Conservation (phyloP, 345 rosid species). For the Arabidopsis arenosa region DNA sequence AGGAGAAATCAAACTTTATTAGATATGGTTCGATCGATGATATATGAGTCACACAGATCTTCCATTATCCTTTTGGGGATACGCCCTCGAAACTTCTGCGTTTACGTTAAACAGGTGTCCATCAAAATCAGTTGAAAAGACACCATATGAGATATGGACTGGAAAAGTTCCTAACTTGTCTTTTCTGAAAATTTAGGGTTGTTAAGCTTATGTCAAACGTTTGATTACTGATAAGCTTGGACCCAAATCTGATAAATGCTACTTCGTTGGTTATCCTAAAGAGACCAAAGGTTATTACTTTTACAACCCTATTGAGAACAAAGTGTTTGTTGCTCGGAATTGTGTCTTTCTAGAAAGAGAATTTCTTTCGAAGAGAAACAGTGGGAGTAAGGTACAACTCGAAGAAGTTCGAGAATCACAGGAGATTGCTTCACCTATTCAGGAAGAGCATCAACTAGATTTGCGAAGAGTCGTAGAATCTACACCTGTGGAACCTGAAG, state of each 20-base stretch:
- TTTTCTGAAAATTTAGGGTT: neutral
- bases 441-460: neutral
- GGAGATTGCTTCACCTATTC: neutral
- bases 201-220: neutral
- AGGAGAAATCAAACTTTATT: neutral
- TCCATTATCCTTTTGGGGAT: neutral
- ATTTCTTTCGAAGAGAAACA: neutral
- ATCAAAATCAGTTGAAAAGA: neutral
- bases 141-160: constrained; percentile 15
- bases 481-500: neutral
- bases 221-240: neutral
- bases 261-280: neutral
- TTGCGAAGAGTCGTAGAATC: neutral
- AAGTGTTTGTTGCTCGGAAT: neutral
- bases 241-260: neutral
- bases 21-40: constrained; percentile 7
- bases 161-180: neutral
- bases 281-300: neutral
- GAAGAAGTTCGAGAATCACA: neutral
- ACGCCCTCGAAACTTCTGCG: neutral
- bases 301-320: neutral
- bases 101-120: neutral
- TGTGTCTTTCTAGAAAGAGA: neutral
- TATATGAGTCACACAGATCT: neutral
- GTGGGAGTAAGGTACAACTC: neutral